Conservation (phyloP, 2,329 filamentous ascomycete species). For the Aspergillus tubingensis region DNA sequence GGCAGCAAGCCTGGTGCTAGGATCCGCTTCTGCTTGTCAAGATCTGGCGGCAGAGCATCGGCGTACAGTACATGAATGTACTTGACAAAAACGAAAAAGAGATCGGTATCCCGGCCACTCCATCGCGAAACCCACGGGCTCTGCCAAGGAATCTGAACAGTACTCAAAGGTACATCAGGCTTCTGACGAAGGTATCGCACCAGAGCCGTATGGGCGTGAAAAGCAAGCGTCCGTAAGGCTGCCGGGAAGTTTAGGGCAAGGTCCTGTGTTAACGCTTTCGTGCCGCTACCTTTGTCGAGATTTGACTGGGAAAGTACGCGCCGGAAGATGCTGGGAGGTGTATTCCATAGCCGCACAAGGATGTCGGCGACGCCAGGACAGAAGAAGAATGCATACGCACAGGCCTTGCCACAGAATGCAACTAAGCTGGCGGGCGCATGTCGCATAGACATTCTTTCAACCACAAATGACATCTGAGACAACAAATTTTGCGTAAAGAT, state of each 20-base stretch:
- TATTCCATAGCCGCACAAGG: slow-evolving; percentile 76
- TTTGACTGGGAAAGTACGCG: slow-evolving; percentile 71
- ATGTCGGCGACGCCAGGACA: slow-evolving; percentile 84
- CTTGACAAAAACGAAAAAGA: slow-evolving; percentile 91
- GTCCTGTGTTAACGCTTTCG: slow-evolving; percentile 60
- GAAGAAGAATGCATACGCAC: slow-evolving; percentile 91
- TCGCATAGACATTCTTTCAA: slow-evolving; percentile 82
- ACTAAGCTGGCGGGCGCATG: slow-evolving; percentile 72
- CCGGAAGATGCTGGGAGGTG: slow-evolving; percentile 68
- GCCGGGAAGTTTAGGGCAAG: slow-evolving; percentile 71
- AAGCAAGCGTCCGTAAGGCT: slow-evolving; percentile 61
- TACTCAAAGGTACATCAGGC: slow-evolving; percentile 66
- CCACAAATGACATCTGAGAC: slow-evolving; percentile 81
- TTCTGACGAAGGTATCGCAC: slow-evolving; percentile 64
- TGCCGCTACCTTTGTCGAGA: slow-evolving; percentile 55
- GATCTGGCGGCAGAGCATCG: slow-evolving; percentile 65
- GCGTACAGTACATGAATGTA: slow-evolving; percentile 78
- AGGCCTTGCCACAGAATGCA: slow-evolving; percentile 85
- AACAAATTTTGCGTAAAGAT: slow-evolving; percentile 82
- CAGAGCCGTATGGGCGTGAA: slow-evolving; percentile 62
- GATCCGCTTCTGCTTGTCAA: slow-evolving; percentile 58
- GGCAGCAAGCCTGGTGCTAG: slow-evolving; percentile 76
- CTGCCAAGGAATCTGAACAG: slow-evolving; percentile 77
- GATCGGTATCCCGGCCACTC: slow-evolving; percentile 82
- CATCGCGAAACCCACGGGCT: slow-evolving; percentile 83